phyloP scores from a whole-genome alignment of 2,329 filamentous ascomycete genomes.

The Fusarium sp. region DNA sequence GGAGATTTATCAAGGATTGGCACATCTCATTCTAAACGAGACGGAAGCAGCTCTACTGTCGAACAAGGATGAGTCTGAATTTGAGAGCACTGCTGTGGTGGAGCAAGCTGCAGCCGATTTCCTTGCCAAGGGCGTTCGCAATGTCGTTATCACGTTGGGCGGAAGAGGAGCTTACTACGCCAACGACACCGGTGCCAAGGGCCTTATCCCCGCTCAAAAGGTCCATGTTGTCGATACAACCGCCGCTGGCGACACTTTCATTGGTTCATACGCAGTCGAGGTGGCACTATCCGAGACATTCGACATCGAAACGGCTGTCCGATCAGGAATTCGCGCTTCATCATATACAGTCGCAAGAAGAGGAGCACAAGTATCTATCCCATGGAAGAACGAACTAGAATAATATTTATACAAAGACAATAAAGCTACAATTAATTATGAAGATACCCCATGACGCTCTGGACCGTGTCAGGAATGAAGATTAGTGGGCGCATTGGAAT shows the following conservation, averaged over 20 bases:
- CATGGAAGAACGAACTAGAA: constrained; percentile 16
- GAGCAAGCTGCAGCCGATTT: constrained; percentile 67
- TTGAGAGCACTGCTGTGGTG: constrained; percentile 59
- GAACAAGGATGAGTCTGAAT: constrained; percentile 60
- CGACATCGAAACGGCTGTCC: constrained; percentile 10
- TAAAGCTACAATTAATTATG: background rate
- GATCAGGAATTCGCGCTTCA: constrained; percentile 8
- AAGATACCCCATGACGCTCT: background rate
- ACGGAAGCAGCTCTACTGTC: constrained; percentile 83
- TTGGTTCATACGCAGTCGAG: constrained; percentile 79
- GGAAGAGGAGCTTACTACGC: constrained; percentile 78
- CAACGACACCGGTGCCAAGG: constrained; percentile 55
- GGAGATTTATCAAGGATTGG: constrained; percentile 73
- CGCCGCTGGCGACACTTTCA: constrained; percentile 93
- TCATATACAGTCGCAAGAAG: constrained; percentile 12
- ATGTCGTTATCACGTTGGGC: constrained; percentile 87
- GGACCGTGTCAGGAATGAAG: background rate
- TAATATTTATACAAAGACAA: background rate
- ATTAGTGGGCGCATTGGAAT: constrained; percentile 10
- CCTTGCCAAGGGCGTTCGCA: constrained; percentile 74
- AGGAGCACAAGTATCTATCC: constrained; percentile 23
- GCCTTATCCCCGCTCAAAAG: constrained; percentile 71
- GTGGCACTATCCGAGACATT: background rate
- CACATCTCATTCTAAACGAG: constrained; percentile 89
- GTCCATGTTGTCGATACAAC: constrained; percentile 90